Evolutionary conservation across 2,329 filamentous ascomycete species (phyloP).

Genomic region (Botrytis squamosa): DNA sequence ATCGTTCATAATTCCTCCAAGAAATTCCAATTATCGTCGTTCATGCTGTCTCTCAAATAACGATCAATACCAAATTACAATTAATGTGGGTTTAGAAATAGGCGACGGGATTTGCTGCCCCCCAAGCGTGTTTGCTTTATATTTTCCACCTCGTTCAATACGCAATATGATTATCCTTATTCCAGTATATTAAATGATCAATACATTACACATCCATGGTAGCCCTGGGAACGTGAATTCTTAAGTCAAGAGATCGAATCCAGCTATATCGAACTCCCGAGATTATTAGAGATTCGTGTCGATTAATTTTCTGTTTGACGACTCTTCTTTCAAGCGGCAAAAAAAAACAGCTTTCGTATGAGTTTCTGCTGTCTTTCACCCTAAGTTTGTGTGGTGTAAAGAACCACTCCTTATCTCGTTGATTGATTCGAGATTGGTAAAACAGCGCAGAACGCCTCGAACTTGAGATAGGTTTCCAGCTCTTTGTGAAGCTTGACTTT

Average conservation of each 20-base stretch:
- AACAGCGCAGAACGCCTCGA: not conserved
- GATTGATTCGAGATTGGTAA: not conserved
- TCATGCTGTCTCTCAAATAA: not conserved
- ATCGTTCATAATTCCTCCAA: not conserved
- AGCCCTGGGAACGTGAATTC: not conserved
- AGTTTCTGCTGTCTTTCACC: rapidly evolving
- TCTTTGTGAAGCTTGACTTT: not conserved
- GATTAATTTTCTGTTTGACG: too few species aligned
- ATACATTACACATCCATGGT: not conserved
- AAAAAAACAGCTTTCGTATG: not conserved
- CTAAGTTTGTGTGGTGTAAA: not conserved
- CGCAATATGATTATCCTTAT: not conserved
- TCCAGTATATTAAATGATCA: not conserved
- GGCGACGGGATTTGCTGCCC: not conserved
- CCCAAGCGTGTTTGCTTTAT: not conserved
- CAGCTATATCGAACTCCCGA: not conserved
- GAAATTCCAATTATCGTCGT: not conserved
- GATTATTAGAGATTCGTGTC: too few species aligned
- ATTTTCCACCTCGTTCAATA: not conserved
- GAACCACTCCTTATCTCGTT: not conserved
- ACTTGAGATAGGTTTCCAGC: not conserved
- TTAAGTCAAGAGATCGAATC: not conserved
- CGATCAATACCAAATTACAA: not conserved
- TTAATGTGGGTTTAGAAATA: not conserved
- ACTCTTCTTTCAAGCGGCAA: not conserved